Base-by-base conservation (phyloP, 768 basidiomycete species). In the Multifurca ochricompacta region DNA sequence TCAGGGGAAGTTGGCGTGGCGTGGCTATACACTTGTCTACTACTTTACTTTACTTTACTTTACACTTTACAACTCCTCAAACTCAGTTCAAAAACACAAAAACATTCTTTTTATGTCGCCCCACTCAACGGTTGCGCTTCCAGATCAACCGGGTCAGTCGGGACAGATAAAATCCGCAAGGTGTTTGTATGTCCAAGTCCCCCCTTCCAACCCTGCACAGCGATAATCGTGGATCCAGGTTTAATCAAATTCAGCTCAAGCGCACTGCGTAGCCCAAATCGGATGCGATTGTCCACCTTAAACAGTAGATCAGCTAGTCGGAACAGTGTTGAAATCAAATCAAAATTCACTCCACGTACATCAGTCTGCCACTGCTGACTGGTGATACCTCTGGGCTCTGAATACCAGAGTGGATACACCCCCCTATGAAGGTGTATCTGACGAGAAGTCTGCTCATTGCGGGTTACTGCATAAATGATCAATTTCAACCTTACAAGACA, bases 201-300 rank as follows among this genome's bases (percentile, higher is more conserved):
- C 40, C 93, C 91, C 74, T 93, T 95, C 95, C 95, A 99, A n/a
- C 96, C 96, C 71, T 98, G 96, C 4, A 99, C 87, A 45, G 95
- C 95, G 59, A 98, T 77, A 65, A 99, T 80, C 23, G 93, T 91
- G 49, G 83, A 83, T 51, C 91, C 90, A 34, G 91, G 82, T 65
- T 83, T 82, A 74, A 98, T 84, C 67, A 99, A 79, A 60, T 88
- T 86, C 70, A 99, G 71, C 16, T 73, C 77, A 41, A 97, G 75
- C 3, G 90, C 96, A 66, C 76, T 85, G 67, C 82, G 78, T 70
- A 98, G 77, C 55, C 94, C 92, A 64, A 83, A 94, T 56, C 91
- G 83, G 66, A 88, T 87, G 60, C 89, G 88, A 69, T 91, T 91
- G 72, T 91, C 88, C 56, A 90, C 87, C 87, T 89, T 61, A 18